Base-by-base conservation (phyloP, 306 rosid species). In the Carpinus fangiana region DNA sequence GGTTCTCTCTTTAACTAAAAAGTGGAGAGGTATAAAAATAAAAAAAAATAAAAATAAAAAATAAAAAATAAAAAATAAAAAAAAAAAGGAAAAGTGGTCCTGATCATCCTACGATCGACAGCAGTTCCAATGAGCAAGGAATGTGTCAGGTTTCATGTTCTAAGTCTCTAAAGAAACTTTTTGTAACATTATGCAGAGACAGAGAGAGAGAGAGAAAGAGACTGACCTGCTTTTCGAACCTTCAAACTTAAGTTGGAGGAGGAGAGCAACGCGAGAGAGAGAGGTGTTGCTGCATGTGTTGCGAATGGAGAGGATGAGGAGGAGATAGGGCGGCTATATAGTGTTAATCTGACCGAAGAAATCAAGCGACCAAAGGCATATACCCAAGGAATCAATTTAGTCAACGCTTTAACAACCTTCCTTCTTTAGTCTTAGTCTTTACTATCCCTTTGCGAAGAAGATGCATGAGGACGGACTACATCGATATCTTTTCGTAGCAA, bases 181-280 rank as follows among this genome's bases (percentile, higher is more conserved):
- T 36, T 1, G 45, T 41, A 64, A 64, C 70, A 66, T 38, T 14
- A 56, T 26, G 18, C 1, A 59, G 16, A 50, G 34, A 26, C 26
- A 31, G 46, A 60, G 34, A 48, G 47, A 59, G 53, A 38, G 43
- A 70, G 78, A 48, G 55, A 73, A 71, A 69, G 69, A 45, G 48
- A 9, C 12, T 67, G 1, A 83, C 84, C 82, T 65, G 67, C 41
- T 78, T 54, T 52, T 53, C 28, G n/a, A 59, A 73, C 1, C 45
- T 41, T 41, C 8, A 38, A 38, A 38, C 43, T 3, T 18, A 53
- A 53, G 73, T 10, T 34, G 67, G 31, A 73, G 61, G 69, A 78
- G 70, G 36, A 79, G 78, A 57, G 74, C 61, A 73, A 38, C 43
- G 26, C 26, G 26, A 23, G 26, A 66, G 50, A 2, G 28, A 4